Evolutionary conservation across 345 rosid species (phyloP), one percentile per base, ranked within the genome.

Genomic region (Garcia nutans): DNA sequence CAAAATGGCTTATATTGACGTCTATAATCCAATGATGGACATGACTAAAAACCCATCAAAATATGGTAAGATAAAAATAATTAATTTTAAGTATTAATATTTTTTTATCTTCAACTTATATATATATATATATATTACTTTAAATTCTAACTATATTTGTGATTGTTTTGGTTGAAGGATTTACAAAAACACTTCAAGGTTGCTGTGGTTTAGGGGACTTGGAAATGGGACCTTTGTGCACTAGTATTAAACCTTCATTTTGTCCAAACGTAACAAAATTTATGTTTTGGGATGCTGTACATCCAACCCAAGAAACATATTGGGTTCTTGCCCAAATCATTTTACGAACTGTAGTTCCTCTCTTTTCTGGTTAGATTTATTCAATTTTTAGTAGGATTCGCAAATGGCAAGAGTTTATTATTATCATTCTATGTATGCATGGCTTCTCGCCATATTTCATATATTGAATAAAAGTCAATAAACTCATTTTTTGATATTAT

Each of bases 171-270:
- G 22, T 24, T 60, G 64, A 70, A 84, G 86, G 86, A 19, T 66
- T 81, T 8, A 59, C 50, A 5, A 69, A 74, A 61, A 82, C 83
- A 23, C 52, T 66, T 33, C 67, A 44, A 74, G 85, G 87, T 62
- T 82, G 87, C 68, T 82, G 87, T 15, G 85, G 85, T 61, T 61
- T 77, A 16, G 87, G 85, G 37, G 17, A 71, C 20, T 33, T 79
- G 41, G 85, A 85, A 57, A 78, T 74, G 17, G 81, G 80, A 68
- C 75, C 79, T 45, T 13, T 80, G 15, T 84, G 87, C 63, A 33
- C 71, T 45, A 50, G 58, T 20, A 23, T 50, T 47, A 71, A 74
- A 58, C 28, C 71, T 64, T 67, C 68, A 45, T 75, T 3, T 37
- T 37, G 85, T 72, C 61, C 47, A 0, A 66, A 84, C 68, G 71